A percentile compares a stretch with the other conserved stretches of the same genome.
phyloP scores from a whole-genome alignment of 805 yeast genomes.

The Suhomyces prunicola region DNA sequence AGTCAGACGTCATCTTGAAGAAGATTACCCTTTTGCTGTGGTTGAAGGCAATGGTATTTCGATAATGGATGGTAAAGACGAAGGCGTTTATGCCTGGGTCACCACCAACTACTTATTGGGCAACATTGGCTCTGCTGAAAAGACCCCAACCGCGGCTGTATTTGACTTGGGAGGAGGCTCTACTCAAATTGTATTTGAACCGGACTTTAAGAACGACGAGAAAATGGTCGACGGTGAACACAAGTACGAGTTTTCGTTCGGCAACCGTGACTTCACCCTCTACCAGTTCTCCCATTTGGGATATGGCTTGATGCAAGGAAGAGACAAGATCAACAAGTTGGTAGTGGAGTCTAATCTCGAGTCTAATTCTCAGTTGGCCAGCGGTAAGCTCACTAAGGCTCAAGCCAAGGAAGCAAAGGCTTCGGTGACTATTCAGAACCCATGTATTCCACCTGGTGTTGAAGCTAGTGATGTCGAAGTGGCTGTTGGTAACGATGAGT shows the following conservation, averaged over 20 bases:
- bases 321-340: conserved; percentile 70
- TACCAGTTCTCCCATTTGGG: conserved; percentile 96
- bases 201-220: conserved; percentile 59
- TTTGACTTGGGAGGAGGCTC: conserved; percentile 99
- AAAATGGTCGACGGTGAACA: conserved; percentile 83
- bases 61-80: conserved; percentile 94
- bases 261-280: conserved; percentile 71
- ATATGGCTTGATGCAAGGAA: conserved; percentile 92
- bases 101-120: conserved; percentile 92
- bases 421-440: conserved; percentile 55
- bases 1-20: conserved; percentile 72
- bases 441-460: conserved; percentile 84
- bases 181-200: conserved; percentile 98
- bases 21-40: conserved; percentile 87
- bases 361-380: conserved; percentile 12
- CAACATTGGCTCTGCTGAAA: conserved; percentile 79
- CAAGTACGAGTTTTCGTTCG: conserved; percentile 75
- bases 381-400: conserved; percentile 20
- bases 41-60: conserved; percentile 83
- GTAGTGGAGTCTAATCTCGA: conserved; percentile 54
- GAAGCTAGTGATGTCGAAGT: conserved; percentile 60
- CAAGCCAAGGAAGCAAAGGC: conserved; percentile 40
- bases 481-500: conserved; percentile 42
- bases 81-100: conserved; percentile 99
- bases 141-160: conserved; percentile 89